A percentile compares a stretch with the other conserved stretches of the same genome.
Evolutionary conservation across 2,329 filamentous ascomycete genomes (phyloP).

Genomic region (Arthrinium puccinioides): DNA sequence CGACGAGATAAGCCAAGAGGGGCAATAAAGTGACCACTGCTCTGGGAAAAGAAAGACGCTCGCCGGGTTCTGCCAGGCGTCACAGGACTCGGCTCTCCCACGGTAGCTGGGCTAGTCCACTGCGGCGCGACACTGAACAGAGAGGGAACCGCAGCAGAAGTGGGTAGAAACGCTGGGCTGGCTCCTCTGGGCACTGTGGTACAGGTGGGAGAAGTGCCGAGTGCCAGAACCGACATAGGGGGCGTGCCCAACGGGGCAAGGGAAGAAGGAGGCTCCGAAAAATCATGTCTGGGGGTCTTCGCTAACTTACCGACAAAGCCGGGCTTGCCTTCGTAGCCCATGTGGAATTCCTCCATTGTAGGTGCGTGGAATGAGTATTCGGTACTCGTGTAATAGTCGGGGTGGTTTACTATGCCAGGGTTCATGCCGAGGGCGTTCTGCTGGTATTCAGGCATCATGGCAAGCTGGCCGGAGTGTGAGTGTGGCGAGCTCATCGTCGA

Average conservation of each 20-base stretch:
- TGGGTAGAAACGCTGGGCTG: constrained; percentile 18
- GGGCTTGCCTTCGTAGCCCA: constrained; percentile 42
- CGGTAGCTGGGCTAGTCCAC: constrained; percentile 20
- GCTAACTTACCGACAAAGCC: constrained; percentile 51
- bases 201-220: constrained; percentile 17
- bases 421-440: constrained; percentile 49
- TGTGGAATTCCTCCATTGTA: constrained; percentile 42
- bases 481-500: constrained; percentile 62
- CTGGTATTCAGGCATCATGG: constrained; percentile 51
- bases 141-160: constrained; percentile 26
- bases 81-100: constrained; percentile 12
- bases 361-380: constrained; percentile 48
- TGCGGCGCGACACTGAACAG: constrained; percentile 11
- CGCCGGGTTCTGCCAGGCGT: constrained; percentile 17
- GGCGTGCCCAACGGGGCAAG: constrained; percentile 14
- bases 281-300: constrained; percentile 25
- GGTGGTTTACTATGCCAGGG: constrained; percentile 55
- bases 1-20: constrained; percentile 45
- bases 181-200: constrained; percentile 18
- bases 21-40: constrained; percentile 44
- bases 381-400: constrained; percentile 42
- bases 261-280: too few species aligned
- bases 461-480: constrained; percentile 51
- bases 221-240: constrained; percentile 19
- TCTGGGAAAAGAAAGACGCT: constrained; percentile 43